phyloP scores from a whole-genome alignment of 331 rosid species.

The Acacia concinna region DNA sequence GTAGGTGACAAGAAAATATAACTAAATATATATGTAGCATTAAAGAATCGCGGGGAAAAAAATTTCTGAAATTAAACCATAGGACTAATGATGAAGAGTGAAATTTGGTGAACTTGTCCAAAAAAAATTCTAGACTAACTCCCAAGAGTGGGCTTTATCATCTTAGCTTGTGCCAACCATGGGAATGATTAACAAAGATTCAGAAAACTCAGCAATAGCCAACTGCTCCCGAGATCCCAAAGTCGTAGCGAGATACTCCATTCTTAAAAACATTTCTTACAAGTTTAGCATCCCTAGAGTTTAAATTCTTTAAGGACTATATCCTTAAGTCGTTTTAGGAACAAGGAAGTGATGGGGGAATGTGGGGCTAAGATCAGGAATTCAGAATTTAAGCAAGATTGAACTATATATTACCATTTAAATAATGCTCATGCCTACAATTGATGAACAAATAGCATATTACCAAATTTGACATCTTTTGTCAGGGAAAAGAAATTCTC shows the following conservation, averaged over 20 bases:
- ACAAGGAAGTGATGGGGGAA: neutral
- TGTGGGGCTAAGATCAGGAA: neutral
- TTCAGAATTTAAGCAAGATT: neutral
- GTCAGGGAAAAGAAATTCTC: neutral
- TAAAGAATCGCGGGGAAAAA: neutral
- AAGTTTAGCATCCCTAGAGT: neutral
- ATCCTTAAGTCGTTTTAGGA: neutral
- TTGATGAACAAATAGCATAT: constrained; percentile 7
- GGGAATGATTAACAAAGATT: constrained; percentile 83
- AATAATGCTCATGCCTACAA: neutral
- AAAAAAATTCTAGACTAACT: neutral
- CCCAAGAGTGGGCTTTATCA: neutral
- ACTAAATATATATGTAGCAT: neutral
- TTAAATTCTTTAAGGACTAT: neutral
- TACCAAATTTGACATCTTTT: constrained; percentile 4
- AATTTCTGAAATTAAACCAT: neutral
- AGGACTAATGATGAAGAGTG: neutral
- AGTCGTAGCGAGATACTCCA: constrained; percentile 92
- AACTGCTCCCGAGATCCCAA: constrained; percentile 97
- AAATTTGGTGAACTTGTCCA: constrained; percentile 14
- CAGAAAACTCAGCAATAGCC: constrained; percentile 98
- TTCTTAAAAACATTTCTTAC: too few relatives aligned
- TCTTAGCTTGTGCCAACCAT: constrained; percentile 48
- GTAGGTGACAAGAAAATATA: neutral
- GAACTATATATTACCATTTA: neutral